Evolutionary conservation across 345 rosid species (phyloP).

Genomic region (Pseudoturritis turrita): DNA sequence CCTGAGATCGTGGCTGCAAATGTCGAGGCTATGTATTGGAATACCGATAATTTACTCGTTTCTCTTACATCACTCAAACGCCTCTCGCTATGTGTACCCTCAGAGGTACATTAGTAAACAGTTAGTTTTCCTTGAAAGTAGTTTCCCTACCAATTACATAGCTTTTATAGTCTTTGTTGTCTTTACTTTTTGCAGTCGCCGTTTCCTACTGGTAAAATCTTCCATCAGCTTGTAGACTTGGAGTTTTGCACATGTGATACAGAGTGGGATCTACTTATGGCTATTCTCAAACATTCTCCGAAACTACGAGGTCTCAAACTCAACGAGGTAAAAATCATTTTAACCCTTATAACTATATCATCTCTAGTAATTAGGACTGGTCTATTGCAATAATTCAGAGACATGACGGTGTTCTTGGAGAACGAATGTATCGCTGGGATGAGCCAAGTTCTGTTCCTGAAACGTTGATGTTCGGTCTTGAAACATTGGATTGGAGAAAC

Average conservation of each 20-base stretch:
- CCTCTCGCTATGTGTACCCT: not conserved
- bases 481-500: slow-evolving; percentile 7
- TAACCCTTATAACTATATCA: not conserved
- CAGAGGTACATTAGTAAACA: not conserved
- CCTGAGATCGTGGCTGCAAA: slow-evolving; percentile 3
- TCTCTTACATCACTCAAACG: slow-evolving; percentile 4
- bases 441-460: slow-evolving; percentile 13
- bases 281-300: not conserved
- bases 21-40: not conserved
- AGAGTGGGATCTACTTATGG: slow-evolving; percentile 7
- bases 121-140: not conserved
- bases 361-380: not conserved
- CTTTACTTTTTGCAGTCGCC: not conserved
- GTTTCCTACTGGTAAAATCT: not conserved
- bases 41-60: not conserved
- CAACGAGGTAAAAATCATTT: not conserved
- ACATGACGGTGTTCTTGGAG: not conserved
- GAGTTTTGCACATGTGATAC: not conserved
- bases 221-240: not conserved
- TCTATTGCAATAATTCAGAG: not conserved
- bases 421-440: not conserved
- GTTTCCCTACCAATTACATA: not conserved
- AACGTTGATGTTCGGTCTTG: slow-evolving; percentile 1
- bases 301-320: slow-evolving; percentile 8
- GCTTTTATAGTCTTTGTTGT: not conserved